Evolutionary conservation across 2,329 filamentous ascomycete genomes (phyloP).

Genomic region (Cladosporium sp.): DNA sequence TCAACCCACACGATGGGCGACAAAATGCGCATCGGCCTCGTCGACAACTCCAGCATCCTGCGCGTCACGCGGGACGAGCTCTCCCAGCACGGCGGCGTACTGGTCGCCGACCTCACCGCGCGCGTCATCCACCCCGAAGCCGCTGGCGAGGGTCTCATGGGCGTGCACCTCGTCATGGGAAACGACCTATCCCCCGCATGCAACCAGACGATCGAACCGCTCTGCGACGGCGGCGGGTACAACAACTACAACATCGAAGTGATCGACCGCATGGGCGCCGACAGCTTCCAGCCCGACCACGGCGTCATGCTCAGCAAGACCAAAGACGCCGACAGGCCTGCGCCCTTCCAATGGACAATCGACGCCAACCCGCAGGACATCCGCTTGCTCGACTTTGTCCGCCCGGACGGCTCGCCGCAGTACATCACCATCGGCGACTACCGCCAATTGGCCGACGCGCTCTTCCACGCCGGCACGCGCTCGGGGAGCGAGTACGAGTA

Average conservation of each 20-base stretch:
- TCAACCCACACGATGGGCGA: slow-evolving; percentile 52
- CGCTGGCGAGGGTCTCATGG: slow-evolving; percentile 47
- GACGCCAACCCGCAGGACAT: slow-evolving; percentile 54
- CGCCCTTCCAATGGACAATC: slow-evolving; percentile 53
- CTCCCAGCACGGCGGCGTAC: slow-evolving; percentile 36
- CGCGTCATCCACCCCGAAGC: slow-evolving; percentile 40
- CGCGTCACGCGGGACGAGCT: slow-evolving; percentile 44
- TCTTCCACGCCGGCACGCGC: slow-evolving; percentile 52
- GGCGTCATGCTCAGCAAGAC: slow-evolving; percentile 54
- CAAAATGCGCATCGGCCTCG: slow-evolving; percentile 50
- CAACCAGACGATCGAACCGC: slow-evolving; percentile 37
- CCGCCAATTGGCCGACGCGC: slow-evolving; percentile 49
- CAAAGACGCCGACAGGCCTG: slow-evolving; percentile 38
- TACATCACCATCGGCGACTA: slow-evolving; percentile 52
- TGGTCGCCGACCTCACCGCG: slow-evolving; percentile 46
- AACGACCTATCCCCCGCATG: slow-evolving; percentile 45
- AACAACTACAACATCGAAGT: slow-evolving; percentile 52
- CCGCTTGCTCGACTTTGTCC: slow-evolving; percentile 46
- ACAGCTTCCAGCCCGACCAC: slow-evolving; percentile 49
- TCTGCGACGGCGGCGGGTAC: slow-evolving; percentile 50
- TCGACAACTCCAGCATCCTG: slow-evolving; percentile 41
- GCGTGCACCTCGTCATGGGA: slow-evolving; percentile 46
- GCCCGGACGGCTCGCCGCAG: slow-evolving; percentile 45
- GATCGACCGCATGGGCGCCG: slow-evolving; percentile 51
- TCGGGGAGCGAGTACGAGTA: slow-evolving; percentile 50